phyloP scores from a whole-genome alignment of 805 yeast genomes.

The Danielia reshetovae region DNA sequence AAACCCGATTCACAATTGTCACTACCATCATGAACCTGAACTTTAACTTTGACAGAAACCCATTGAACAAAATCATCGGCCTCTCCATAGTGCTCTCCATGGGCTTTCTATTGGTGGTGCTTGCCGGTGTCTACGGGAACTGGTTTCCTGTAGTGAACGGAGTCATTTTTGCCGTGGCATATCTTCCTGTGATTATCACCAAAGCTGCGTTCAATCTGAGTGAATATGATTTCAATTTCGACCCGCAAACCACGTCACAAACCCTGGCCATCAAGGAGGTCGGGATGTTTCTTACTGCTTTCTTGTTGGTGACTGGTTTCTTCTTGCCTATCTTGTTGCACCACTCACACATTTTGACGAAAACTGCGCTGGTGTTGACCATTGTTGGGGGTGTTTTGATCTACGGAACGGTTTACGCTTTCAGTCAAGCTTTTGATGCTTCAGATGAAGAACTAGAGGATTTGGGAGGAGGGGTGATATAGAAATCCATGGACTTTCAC shows the following conservation, averaged over 20 bases:
- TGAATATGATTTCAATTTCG: conserved; percentile 43
- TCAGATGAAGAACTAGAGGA: conserved; percentile 25
- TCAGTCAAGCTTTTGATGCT: conserved; percentile 69
- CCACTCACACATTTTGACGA: conserved; percentile 70
- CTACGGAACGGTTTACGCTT: conserved; percentile 77
- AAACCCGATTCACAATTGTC: too few species aligned
- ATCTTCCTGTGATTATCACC: conserved; percentile 35
- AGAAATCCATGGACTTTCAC: too few species aligned
- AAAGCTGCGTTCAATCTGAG: conserved; percentile 27
- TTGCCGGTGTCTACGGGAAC: conserved; percentile 83
- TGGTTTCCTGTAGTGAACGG: conserved; percentile 85
- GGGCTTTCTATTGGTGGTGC: conserved; percentile 83
- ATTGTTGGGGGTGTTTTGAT: conserved; percentile 80
- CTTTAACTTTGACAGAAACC: conserved; percentile 32
- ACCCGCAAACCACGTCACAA: conserved; percentile 22
- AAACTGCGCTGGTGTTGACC: conserved; percentile 71
- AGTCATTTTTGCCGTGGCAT: conserved; percentile 37
- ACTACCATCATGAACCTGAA: conserved; percentile 15
- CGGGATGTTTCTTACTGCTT: conserved; percentile 76
- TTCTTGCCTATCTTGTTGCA: conserved; percentile 69
- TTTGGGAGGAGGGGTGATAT: conserved; percentile 13
- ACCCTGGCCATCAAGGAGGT: conserved; percentile 54
- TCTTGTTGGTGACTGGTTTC: conserved; percentile 71
- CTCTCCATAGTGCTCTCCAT: conserved; percentile 76
- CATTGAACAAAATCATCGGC: conserved; percentile 73